These are phyloP conservation scores for Mycosarcoma maydis DNA, from an alignment of 1,284 basidiomycete genomes.

Conservation along the genomic window DNA sequence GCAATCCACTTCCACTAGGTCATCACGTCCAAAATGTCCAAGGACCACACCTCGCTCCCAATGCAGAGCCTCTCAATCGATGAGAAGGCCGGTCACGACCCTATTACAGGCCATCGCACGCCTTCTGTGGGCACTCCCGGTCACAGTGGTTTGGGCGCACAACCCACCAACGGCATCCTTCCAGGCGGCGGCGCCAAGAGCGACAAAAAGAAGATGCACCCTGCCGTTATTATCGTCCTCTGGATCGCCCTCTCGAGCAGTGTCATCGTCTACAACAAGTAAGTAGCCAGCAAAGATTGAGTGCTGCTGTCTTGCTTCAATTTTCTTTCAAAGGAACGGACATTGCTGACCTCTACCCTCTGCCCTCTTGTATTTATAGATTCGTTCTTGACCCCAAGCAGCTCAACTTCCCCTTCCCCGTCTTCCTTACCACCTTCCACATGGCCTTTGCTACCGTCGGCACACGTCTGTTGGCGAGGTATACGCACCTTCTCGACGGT, in stretches of 20 bases:
- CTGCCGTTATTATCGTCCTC: conserved; percentile 79
- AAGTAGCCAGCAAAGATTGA: conserved; percentile 8
- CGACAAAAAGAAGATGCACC: conserved; percentile 64
- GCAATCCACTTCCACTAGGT: neutral
- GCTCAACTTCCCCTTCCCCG: conserved; percentile 67
- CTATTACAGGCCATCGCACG: conserved; percentile 57
- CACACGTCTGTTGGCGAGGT: conserved; percentile 86
- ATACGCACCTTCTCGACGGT: conserved; percentile 87
- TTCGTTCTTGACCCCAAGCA: conserved; percentile 46
- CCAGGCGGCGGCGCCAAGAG: conserved; percentile 47
- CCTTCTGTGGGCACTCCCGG: conserved; percentile 52
- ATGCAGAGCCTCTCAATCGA: conserved; percentile 60
- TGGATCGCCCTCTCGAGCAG: conserved; percentile 90
- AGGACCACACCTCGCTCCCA: conserved; percentile 58
- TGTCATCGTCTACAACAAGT: conserved; percentile 91
- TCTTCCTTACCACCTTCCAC: conserved; percentile 67
- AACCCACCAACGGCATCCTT: conserved; percentile 43
- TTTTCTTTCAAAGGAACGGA: too few relatives aligned
- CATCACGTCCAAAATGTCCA: conserved; percentile 41
- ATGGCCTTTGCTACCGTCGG: conserved; percentile 78
- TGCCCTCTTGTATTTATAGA: conserved; percentile 6
- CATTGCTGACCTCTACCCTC: too few relatives aligned
- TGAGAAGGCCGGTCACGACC: conserved; percentile 62
- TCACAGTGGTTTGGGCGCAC: conserved; percentile 49
- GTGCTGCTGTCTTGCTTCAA: too few relatives aligned